Evolutionary conservation across 1,284 basidiomycete species (phyloP), one percentile per base, ranked within the genome.

Genomic region (Leccinum pachyderme): DNA sequence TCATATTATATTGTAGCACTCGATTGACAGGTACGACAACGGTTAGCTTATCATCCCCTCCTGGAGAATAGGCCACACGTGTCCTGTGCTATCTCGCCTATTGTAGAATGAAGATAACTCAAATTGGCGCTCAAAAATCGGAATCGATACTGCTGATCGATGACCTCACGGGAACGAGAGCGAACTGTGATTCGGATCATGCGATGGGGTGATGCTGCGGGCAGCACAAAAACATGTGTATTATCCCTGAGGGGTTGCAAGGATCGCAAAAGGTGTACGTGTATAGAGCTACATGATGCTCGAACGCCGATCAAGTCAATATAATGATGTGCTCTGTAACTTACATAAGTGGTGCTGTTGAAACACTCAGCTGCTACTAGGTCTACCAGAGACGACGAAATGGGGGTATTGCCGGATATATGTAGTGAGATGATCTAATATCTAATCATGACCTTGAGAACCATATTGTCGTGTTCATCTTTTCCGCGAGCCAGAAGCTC

Each of bases 391-490:
- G 35, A 58, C 15, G 12, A 47, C 1, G 49, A 48, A 51, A 62
- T 43, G 27, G 24, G n/a, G 32, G 35, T 46, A 49, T 32, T 27
- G 18, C 46, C 41, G 44, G 22, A 27, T 6, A 27, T 39, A 28
- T 41, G 39, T 24, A 43, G 31, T 32, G 47, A 61, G 54, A 71
- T 56, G 61, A 53, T 5, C 71, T 82, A 58, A 95, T 82, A 43
- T 24, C 22, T 43, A 43, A 43, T 43, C 80, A 95, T 86, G 54
- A 94, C 83, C 77, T 96, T 96, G 70, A 96, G 80, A 44, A 95
- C 91, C 73, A 93, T 78, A 47, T 82, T 81, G 13, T 91, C 92
- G 5, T 83, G 69, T 58, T 89, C 86, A 68, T 94, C 94, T 61
- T 79, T 79, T 9, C 94, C 93, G 47, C 79, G 76, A 56, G 82